A percentile compares a stretch with the other conserved stretches of the same genome.
Evolutionary conservation across 73 alveolate genomes (phyloP).

Genomic region (Blepharisma japonicum): DNA sequence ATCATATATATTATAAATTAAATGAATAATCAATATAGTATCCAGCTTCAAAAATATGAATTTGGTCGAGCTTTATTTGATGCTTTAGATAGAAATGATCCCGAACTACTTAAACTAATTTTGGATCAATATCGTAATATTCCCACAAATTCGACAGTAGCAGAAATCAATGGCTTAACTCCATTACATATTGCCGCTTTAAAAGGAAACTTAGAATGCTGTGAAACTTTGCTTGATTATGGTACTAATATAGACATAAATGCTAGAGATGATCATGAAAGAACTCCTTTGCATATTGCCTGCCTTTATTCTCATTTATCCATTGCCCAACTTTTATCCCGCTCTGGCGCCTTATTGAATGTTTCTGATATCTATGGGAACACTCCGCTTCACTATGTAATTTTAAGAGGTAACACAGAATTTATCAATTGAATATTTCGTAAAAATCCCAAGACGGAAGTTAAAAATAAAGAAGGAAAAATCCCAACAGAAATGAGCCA

Average conservation of each 20-base stretch:
- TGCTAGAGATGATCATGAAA: conserved; percentile 9
- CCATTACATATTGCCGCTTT: conserved; percentile 34
- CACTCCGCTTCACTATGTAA: conserved; percentile 7
- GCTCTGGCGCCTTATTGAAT: conserved; percentile 37
- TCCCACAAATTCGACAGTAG: too few relatives aligned
- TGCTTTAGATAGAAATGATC: too few relatives aligned
- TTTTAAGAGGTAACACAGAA: too few relatives aligned
- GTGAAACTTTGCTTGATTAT: conserved; percentile 33
- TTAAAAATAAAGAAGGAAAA: conserved; percentile 15
- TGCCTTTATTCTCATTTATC: conserved; percentile 27
- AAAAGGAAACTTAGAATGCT: conserved; percentile 30
- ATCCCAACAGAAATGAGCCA: not conserved
- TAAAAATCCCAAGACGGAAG: not conserved
- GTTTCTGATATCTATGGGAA: conserved; percentile 19
- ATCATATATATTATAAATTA: too few relatives aligned
- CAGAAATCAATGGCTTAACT: too few relatives aligned
- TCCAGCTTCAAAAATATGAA: too few relatives aligned
- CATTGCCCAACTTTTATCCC: conserved; percentile 29
- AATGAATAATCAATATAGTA: too few relatives aligned
- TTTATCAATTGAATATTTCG: not conserved
- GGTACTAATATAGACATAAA: conserved; percentile 31
- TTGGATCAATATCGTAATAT: too few relatives aligned
- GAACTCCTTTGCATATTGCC: conserved; percentile 32
- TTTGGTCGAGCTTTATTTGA: too few relatives aligned
- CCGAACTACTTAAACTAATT: too few relatives aligned